Evolutionary conservation across 495 filamentous ascomycete genomes (phyloP).

Genomic region (Tuber brumale): DNA sequence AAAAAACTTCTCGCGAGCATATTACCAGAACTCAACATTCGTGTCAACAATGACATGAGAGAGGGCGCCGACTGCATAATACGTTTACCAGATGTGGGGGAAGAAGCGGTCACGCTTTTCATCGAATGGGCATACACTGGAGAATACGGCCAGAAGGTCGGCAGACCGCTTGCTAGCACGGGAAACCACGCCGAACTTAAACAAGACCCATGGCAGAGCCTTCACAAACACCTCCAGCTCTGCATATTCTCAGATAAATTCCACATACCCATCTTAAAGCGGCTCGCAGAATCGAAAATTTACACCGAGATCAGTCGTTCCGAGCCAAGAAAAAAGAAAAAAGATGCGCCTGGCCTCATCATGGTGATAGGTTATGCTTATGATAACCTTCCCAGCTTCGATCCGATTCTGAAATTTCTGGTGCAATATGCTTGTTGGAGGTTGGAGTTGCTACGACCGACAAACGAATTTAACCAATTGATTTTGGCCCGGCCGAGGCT

Average conservation of each 20-base stretch:
- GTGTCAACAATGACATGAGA: background rate
- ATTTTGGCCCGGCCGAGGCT: background rate
- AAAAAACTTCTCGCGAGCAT: background rate
- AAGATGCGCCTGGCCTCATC: background rate
- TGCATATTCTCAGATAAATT: background rate
- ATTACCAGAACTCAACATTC: background rate
- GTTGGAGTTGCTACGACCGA: background rate
- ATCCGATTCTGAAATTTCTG: background rate
- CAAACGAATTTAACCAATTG: background rate
- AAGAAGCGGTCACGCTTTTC: background rate
- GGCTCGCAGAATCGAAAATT: background rate
- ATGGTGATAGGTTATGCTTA: background rate
- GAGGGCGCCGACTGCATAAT: background rate
- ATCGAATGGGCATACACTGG: background rate
- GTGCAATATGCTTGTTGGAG: background rate
- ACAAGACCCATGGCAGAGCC: too few species aligned
- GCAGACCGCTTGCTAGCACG: background rate
- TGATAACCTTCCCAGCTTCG: background rate
- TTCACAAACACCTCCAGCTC: background rate
- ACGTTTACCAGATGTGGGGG: background rate
- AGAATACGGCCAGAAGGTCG: background rate
- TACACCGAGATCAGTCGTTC: background rate
- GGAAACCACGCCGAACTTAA: background rate
- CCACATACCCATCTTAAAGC: background rate
- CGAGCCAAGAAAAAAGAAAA: background rate